A percentile compares a stretch with the other conserved stretches of the same genome.
phyloP scores from a whole-genome alignment of 2,329 filamentous ascomycete genomes.

The Sporothrix globosa region DNA sequence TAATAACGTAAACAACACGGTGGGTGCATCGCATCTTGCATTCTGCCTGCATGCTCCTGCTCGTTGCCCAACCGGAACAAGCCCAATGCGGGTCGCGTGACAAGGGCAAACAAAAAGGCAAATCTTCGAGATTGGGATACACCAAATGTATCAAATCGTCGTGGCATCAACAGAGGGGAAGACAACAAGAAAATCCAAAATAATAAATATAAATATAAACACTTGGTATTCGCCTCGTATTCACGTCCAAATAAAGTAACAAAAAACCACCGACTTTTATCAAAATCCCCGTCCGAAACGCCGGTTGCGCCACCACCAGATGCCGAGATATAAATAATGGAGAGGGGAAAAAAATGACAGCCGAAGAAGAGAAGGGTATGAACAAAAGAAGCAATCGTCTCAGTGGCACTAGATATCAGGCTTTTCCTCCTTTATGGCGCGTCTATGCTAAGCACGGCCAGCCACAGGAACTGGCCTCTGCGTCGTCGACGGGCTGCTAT shows the following conservation, averaged over 20 bases:
- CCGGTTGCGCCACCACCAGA: conserved; percentile 12
- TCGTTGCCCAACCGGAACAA: conserved; percentile 21
- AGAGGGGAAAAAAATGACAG: not conserved
- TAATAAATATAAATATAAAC: not conserved
- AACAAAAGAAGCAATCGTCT: not conserved
- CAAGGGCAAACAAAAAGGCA: too few relatives aligned
- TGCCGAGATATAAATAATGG: conserved; percentile 1
- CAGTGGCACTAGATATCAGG: not conserved
- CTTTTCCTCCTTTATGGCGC: not conserved
- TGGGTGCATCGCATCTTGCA: conserved; percentile 6
- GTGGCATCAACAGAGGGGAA: not conserved
- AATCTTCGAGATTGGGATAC: not conserved
- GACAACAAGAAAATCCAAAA: not conserved
- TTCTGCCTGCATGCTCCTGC: not conserved
- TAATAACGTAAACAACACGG: not conserved
- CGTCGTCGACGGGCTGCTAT: conserved; percentile 26
- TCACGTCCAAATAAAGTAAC: not conserved
- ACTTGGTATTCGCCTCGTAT: conserved; percentile 1
- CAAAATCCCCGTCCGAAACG: conserved; percentile 6
- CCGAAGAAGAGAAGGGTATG: not conserved
- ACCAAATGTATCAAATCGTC: not conserved
- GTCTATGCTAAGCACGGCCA: conserved; percentile 21
- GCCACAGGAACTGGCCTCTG: conserved; percentile 27
- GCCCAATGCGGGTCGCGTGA: conserved; percentile 17
- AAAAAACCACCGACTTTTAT: conserved; percentile 1